A percentile compares a stretch with the other conserved stretches of the same genome.
These are phyloP conservation scores for Leptographium procerum DNA, from an alignment of 2,329 filamentous ascomycete species.

Conservation along the genomic window DNA sequence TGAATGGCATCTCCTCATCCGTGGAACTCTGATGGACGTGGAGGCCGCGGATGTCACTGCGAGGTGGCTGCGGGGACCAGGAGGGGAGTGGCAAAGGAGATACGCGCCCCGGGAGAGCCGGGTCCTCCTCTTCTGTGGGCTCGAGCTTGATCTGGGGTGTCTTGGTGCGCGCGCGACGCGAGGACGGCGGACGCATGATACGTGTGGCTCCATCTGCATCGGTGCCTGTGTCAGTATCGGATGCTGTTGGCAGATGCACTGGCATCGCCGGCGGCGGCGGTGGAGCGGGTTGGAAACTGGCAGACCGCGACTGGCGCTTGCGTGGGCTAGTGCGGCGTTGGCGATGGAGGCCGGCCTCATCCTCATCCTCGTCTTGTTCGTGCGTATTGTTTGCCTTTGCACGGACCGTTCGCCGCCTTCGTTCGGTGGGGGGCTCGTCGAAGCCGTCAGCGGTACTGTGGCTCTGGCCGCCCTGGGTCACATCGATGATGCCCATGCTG, in stretches of 20 bases:
- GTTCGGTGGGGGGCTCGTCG: conserved; percentile 20
- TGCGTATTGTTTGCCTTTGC: background rate
- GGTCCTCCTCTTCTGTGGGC: conserved; percentile 34
- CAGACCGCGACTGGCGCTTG: conserved; percentile 42
- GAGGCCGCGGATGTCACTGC: conserved; percentile 34
- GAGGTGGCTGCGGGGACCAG: conserved; percentile 34
- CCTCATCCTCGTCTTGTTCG: conserved; percentile 12
- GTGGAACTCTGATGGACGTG: conserved; percentile 23
- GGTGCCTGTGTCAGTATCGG: conserved; percentile 38
- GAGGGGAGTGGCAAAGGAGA: conserved; percentile 29
- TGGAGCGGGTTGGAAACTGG: conserved; percentile 34
- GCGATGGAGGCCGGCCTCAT: conserved; percentile 8
- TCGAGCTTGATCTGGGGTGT: conserved; percentile 45
- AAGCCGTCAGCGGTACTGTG: conserved; percentile 32
- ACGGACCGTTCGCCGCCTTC: background rate
- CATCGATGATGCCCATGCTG: conserved; percentile 70
- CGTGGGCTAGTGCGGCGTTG: conserved; percentile 33
- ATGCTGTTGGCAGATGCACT: conserved; percentile 27
- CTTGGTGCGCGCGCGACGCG: conserved; percentile 39
- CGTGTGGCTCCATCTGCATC: conserved; percentile 27
- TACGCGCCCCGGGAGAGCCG: background rate
- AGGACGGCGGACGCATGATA: conserved; percentile 19
- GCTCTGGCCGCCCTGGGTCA: conserved; percentile 47
- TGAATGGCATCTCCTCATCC: conserved; percentile 43
- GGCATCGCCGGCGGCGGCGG: background rate